Percentiles rank a stretch among this genome's conserved stretches.
These are phyloP conservation scores for Entomortierella chlamydospora DNA, from an alignment of 192 early-diverging fungal genomes.

Conservation along the genomic window DNA sequence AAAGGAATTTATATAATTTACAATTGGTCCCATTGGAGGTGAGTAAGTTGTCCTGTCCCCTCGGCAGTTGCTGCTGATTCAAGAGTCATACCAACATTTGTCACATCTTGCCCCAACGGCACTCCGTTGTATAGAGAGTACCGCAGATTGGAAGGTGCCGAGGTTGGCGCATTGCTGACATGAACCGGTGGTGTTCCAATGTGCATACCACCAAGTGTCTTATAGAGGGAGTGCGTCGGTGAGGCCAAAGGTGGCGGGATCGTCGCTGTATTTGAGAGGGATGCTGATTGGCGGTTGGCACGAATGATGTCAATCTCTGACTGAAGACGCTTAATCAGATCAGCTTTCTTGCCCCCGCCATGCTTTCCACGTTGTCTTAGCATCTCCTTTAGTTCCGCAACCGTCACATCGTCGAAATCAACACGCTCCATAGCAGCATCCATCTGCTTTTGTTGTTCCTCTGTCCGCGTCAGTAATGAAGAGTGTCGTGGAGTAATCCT, in stretches of 20 bases:
- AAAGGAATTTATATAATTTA: neutral
- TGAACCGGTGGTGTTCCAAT: slow-evolving; percentile 39
- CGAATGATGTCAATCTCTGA: slow-evolving; percentile 69
- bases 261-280: neutral
- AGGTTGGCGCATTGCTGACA: neutral
- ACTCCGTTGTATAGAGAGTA: slow-evolving; percentile 11
- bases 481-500: slow-evolving; percentile 44
- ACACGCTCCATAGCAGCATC: slow-evolving; percentile 72
- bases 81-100: neutral
- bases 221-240: slow-evolving; percentile 29
- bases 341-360: slow-evolving; percentile 78
- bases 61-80: neutral
- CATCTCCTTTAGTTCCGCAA: slow-evolving; percentile 80
- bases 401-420: slow-evolving; percentile 82
- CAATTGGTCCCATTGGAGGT: neutral
- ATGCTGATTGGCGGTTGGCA: slow-evolving; percentile 33
- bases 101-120: neutral
- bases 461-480: slow-evolving; percentile 35
- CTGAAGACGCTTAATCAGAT: slow-evolving; percentile 71
- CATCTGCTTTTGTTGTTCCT: slow-evolving; percentile 65
- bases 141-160: slow-evolving; percentile 20
- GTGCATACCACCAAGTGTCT: slow-evolving; percentile 45
- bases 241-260: slow-evolving; percentile 36
- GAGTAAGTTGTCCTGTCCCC: neutral
- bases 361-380: slow-evolving; percentile 73